These are phyloP conservation scores for Phytophthora fragariaefolia DNA, from an alignment of 352 stramenopile species.

Conservation along the genomic window DNA sequence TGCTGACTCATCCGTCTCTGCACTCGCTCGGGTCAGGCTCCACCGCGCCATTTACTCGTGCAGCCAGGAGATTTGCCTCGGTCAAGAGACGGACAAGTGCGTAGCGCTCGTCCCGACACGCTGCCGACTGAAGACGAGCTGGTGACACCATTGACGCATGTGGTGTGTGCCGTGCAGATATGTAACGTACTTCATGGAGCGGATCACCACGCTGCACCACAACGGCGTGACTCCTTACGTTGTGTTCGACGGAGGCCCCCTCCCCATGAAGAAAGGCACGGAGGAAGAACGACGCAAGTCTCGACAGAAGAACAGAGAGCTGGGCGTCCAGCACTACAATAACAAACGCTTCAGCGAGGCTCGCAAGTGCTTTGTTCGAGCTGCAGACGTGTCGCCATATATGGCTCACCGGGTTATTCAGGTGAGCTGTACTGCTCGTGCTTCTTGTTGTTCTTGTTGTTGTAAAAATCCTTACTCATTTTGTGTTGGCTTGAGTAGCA, in stretches of 20 bases:
- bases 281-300: conserved; percentile 73
- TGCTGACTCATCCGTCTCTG: not conserved
- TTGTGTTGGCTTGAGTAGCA: conserved; percentile 32
- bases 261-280: conserved; percentile 83
- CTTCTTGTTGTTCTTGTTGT: not conserved
- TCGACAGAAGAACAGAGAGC: conserved; percentile 73
- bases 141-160: conserved; percentile 18
- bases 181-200: conserved; percentile 79
- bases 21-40: too few species aligned
- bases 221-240: conserved; percentile 77
- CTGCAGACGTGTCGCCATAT: conserved; percentile 79
- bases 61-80: conserved; percentile 76
- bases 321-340: conserved; percentile 64
- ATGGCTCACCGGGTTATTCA: conserved; percentile 86
- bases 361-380: conserved; percentile 72
- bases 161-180: conserved; percentile 49
- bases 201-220: conserved; percentile 53
- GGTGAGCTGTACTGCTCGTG: conserved; percentile 30
- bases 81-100: conserved; percentile 75
- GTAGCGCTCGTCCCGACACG: conserved; percentile 15
- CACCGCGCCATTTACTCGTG: conserved; percentile 81
- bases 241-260: conserved; percentile 74
- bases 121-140: too few species aligned
- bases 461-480: conserved; percentile 4
- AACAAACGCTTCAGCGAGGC: conserved; percentile 66